Conservation (phyloP, 1,284 basidiomycete species). For the Ustanciosporium gigantosporum region DNA sequence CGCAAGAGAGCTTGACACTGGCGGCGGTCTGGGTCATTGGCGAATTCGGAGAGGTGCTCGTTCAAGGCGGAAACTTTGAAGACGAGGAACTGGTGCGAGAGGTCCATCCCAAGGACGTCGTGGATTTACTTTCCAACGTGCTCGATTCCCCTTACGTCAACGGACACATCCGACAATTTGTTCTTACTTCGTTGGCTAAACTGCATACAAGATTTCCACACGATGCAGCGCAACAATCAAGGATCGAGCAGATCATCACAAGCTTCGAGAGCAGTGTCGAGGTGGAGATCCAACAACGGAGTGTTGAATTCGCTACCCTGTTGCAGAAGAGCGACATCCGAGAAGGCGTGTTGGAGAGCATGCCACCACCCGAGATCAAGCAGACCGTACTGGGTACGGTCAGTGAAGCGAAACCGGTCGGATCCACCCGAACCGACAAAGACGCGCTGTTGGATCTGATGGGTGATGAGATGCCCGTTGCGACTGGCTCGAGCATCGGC, state of each 20-base stretch:
- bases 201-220: conserved; percentile 72
- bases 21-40: conserved; percentile 95
- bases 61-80: conserved; percentile 72
- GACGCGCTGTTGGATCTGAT: conserved; percentile 51
- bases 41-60: conserved; percentile 88
- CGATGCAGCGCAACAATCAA: conserved; percentile 69
- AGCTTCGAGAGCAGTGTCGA: conserved; percentile 80
- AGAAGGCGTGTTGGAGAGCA: conserved; percentile 90
- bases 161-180: conserved; percentile 86
- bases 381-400: conserved; percentile 54
- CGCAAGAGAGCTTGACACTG: conserved; percentile 91
- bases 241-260: conserved; percentile 75
- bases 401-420: conserved; percentile 54
- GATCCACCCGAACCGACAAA: conserved; percentile 49
- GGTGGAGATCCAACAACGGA: conserved; percentile 91
- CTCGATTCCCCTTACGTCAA: conserved; percentile 94
- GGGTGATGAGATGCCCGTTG: conserved; percentile 49
- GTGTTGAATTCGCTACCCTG: conserved; percentile 89
- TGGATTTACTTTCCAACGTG: conserved; percentile 83
- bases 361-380: conserved; percentile 93
- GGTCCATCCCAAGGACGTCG: conserved; percentile 73
- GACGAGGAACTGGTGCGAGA: conserved; percentile 75
- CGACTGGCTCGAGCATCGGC: conserved; percentile 1
- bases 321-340: conserved; percentile 72
- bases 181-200: conserved; percentile 87